These are phyloP conservation scores for Clohesyomyces aquaticus DNA, from an alignment of 495 filamentous ascomycete species.

Conservation along the genomic window DNA sequence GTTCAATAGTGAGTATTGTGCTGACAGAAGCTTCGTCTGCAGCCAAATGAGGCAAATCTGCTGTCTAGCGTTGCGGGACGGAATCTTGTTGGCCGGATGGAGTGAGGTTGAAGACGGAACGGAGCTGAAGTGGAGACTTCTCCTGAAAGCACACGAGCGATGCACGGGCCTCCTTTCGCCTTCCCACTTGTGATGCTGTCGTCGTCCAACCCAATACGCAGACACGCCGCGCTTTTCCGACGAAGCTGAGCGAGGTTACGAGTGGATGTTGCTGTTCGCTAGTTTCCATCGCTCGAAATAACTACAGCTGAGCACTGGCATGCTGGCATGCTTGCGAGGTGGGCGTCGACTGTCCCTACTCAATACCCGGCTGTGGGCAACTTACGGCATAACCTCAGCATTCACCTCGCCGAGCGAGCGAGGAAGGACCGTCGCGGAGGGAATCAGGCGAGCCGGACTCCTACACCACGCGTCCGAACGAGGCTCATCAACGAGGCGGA, in stretches of 20 bases:
- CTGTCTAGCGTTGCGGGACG: neutral
- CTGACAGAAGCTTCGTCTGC: neutral
- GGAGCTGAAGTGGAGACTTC: conserved; percentile 2
- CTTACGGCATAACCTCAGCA: neutral
- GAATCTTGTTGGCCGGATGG: neutral
- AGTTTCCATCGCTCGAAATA: neutral
- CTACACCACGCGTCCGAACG: neutral
- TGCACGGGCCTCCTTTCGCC: neutral
- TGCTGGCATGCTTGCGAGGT: neutral
- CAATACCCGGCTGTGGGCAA: neutral
- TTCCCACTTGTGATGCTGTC: too few species aligned
- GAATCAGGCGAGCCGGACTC: neutral
- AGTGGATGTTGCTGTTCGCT: neutral
- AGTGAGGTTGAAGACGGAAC: neutral
- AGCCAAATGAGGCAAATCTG: neutral
- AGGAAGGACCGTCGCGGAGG: neutral
- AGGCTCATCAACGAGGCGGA: neutral
- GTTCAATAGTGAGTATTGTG: neutral
- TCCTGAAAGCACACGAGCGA: neutral
- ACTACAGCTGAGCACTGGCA: conserved; percentile 1
- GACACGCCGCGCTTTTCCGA: neutral
- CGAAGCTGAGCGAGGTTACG: neutral
- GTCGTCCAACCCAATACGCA: neutral
- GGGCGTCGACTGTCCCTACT: neutral
- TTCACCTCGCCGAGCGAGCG: neutral